Base-by-base conservation (phyloP, 1,284 basidiomycete genomes). In the Entoloma clypeatum region DNA sequence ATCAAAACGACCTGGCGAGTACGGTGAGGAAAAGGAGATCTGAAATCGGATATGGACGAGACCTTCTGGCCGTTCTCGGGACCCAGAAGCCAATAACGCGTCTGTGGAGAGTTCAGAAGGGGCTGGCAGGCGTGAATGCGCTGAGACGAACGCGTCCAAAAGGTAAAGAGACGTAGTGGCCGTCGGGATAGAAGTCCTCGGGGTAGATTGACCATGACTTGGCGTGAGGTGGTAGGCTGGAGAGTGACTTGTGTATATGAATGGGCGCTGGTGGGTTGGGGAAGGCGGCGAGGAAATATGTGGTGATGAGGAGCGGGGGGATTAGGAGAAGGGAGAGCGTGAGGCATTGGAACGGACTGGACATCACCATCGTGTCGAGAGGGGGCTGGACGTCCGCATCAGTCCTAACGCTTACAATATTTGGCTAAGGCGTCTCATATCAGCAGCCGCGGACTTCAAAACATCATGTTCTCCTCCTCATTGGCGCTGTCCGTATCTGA, bases 11-110 rank as follows among this genome's bases (percentile, higher is more conserved):
- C 67, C 84, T 87, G 44, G 9, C 10, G 26, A 29, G 5, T n/a
- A 10, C 10, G 16, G 47, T n/a, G 36, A 22, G 38, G 28, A 29
- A 22, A 16, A n/a, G 22, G 27, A 36, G 45, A 47, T 36, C 32
- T 16, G 11, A 27, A 23, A 11, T 13, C 34, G n/a, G 30, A 44
- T 33, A 13, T 7, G 17, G 11, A 1, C 54, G 67, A 30, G 49
- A 86, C 84, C 69, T 80, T 81, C 39, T 71, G 68, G 11, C 83
- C 83, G n/a, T 73, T 61, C 51, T 77, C 73, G 14, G 82, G 82
- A 2, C 86, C 86, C 27, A 84, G 54, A 24, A 88, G 56, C 82
- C 83, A 88, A 59, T 87, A 88, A 47, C 81, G 69, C 9, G 78
- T 72, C 80, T 85, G 53, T n/a, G 31, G 34, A 39, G 31, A 16